Evolutionary conservation across 352 stramenopile species (phyloP), one percentile per base, ranked within the genome.

Genomic region (Phytophthora capsici): DNA sequence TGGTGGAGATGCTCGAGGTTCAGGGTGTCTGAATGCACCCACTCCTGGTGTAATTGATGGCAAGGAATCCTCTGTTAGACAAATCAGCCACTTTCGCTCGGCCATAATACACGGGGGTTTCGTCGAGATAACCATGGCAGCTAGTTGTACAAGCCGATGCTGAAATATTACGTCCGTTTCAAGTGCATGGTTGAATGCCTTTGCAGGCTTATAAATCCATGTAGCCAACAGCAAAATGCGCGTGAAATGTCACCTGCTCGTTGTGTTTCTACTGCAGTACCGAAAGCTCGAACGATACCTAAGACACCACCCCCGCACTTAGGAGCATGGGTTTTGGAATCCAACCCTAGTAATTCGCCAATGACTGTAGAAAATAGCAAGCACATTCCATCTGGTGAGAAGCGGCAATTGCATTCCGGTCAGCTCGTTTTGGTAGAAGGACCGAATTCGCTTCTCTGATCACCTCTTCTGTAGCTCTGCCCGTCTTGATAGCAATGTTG

Each of bases 221-320:
- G 51, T 1, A 77, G 36, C 69, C 69, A 0, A 77, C 51, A 0
- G 56, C 64, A 38, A 74, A 54, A 30, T 74, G 63, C 0, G 55
- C 56, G 36, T 77, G 69, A 0, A 77, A 23, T n/a, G 23, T 73
- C 59, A 34, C 64, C 69, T 9, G 64, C 50, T 1, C 54, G 30
- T 48, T 75, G 64, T 0, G 69, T 78, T 54, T 78, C 69, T 19
- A 54, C 47, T 25, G 69, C 43, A 3, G 41, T 57, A 3, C 40
- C 37, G 63, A 67, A 74, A 6, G 64, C 69, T 25, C 47, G 17
- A 5, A 73, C 63, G 2, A 77, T 25, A 4, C 69, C 69, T 57
- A 78, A 74, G 13, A 71, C 48, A 0, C 58, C 58, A 14, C 63
- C 69, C 1, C 53, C 55, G 7, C 43, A 45, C 4, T 57, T 65